Percentiles rank a stretch among this genome's conserved stretches.
phyloP scores from a whole-genome alignment of 768 basidiomycete genomes.

The Lyophyllum atratum region DNA sequence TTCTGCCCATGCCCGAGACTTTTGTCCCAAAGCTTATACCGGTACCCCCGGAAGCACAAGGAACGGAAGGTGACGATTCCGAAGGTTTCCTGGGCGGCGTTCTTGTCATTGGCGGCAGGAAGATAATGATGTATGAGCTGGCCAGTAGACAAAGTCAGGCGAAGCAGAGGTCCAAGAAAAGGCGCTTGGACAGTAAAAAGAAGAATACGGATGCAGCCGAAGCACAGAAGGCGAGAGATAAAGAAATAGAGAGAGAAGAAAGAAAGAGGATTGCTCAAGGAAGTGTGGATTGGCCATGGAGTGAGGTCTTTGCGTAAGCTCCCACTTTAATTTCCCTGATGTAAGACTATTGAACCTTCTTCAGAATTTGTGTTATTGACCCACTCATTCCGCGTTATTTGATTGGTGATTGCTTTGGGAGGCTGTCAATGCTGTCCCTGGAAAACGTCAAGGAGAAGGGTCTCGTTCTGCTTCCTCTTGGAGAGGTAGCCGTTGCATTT shows the following conservation, averaged over 20 bases:
- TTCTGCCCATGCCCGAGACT: constrained; percentile 45
- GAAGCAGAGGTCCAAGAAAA: constrained; percentile 57
- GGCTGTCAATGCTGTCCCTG: constrained; percentile 65
- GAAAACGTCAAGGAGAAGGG: constrained; percentile 42
- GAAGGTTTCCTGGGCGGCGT: constrained; percentile 61
- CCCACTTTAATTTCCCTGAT: constrained; percentile 1
- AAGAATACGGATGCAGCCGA: constrained; percentile 44
- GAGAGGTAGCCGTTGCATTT: constrained; percentile 53
- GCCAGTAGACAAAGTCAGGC: constrained; percentile 47
- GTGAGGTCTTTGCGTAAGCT: constrained; percentile 63
- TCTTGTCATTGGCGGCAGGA: constrained; percentile 68
- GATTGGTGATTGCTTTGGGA: constrained; percentile 72
- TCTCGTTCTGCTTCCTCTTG: constrained; percentile 64
- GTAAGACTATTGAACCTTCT: background rate
- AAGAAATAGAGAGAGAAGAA: constrained; percentile 57
- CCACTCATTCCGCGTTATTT: constrained; percentile 49
- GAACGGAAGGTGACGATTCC: constrained; percentile 30
- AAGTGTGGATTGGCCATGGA: constrained; percentile 75
- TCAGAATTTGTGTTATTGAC: constrained; percentile 52
- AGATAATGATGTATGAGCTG: constrained; percentile 63
- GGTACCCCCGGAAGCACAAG: constrained; percentile 36
- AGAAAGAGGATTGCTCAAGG: constrained; percentile 57
- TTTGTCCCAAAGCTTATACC: constrained; percentile 41
- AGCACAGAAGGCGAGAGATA: constrained; percentile 48
- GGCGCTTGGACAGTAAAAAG: constrained; percentile 53